A percentile compares a stretch with the other conserved stretches of the same genome.
Conservation (phyloP, 345 rosid species). For the Eutrema japonicum region DNA sequence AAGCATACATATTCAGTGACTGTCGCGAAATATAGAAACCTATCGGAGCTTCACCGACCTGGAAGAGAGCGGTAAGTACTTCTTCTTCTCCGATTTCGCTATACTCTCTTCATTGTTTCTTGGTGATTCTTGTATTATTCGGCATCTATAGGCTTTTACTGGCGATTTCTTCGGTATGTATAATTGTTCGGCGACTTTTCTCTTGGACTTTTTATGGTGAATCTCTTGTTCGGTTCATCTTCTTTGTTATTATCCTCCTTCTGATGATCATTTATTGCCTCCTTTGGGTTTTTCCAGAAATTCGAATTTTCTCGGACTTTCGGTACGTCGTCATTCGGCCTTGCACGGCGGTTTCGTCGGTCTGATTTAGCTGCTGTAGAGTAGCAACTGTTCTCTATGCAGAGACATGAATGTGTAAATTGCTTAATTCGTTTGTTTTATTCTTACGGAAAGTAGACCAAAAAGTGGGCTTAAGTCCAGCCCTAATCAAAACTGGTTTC, state of each 20-base stretch:
- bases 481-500: conserved; percentile 28
- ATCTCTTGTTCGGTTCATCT: not conserved
- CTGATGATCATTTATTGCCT: no score
- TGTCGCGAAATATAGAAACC: not conserved
- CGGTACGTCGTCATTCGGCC: not conserved
- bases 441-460: conserved; percentile 23
- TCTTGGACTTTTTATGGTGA: not conserved
- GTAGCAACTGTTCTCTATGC: not conserved
- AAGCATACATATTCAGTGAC: not conserved
- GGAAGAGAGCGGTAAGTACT: not conserved
- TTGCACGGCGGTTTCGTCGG: not conserved
- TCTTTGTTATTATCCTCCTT: not conserved
- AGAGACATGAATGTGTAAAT: not conserved
- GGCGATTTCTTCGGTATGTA: not conserved
- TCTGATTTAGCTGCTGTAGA: not conserved
- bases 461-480: conserved; percentile 4
- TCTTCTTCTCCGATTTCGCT: no score
- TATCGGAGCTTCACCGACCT: conserved; percentile 3
- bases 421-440: conserved; percentile 26
- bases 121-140: not conserved
- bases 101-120: not conserved
- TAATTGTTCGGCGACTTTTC: not conserved
- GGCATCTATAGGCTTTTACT: not conserved
- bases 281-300: no score
- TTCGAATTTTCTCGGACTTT: not conserved